Conservation (phyloP, 768 basidiomycete species). For the Agaricus subrufescens region DNA sequence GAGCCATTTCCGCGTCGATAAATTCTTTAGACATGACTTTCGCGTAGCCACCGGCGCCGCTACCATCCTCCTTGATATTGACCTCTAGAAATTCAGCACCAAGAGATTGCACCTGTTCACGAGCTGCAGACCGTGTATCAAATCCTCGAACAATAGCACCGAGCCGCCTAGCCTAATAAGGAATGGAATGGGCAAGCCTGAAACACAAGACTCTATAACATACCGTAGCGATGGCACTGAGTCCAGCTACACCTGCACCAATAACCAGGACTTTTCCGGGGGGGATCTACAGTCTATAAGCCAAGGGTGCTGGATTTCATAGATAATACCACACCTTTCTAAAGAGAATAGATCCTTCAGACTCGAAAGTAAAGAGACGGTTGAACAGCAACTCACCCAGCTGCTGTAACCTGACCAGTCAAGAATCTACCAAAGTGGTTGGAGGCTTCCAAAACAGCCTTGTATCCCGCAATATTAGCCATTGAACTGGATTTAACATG, state of each 20-base stretch:
- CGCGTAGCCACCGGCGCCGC: slow-evolving; percentile 80
- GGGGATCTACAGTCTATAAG: slow-evolving; percentile 50
- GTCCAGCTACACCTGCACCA: slow-evolving; percentile 84
- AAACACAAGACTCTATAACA: background rate
- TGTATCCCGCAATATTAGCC: slow-evolving; percentile 94
- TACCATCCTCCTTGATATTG: slow-evolving; percentile 72
- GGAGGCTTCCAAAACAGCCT: slow-evolving; percentile 86
- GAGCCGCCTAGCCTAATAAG: slow-evolving; percentile 62
- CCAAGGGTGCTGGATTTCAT: background rate
- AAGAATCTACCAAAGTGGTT: slow-evolving; percentile 87
- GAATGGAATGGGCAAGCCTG: background rate
- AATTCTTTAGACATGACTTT: slow-evolving; percentile 91
- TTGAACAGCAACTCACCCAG: slow-evolving; percentile 52
- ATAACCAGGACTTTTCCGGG: slow-evolving; percentile 86
- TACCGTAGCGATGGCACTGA: slow-evolving; percentile 85
- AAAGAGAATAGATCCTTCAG: background rate
- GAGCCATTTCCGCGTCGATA: slow-evolving; percentile 81
- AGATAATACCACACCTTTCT: slow-evolving; percentile 25
- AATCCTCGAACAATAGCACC: slow-evolving; percentile 89
- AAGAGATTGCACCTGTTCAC: slow-evolving; percentile 86
- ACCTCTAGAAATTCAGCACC: slow-evolving; percentile 92
- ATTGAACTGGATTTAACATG: slow-evolving; percentile 57
- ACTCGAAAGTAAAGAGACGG: background rate
- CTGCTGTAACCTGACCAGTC: slow-evolving; percentile 88
- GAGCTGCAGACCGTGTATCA: slow-evolving; percentile 79